phyloP scores from a whole-genome alignment of 176 grass and related monocot genomes.

The bread wheat (Triticum aestivum) region IWGSC_CS_RefSeq_v2.1 NC_057800.1:638467597-638468096 shows the following conservation, averaged over 20 bases:
- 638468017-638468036: background rate
- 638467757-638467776: conserved; percentile 1
- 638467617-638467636: background rate
- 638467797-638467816: background rate
- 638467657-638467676: background rate
- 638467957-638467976: background rate
- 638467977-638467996: background rate
- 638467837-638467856: background rate
- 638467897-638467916: background rate
- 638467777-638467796: background rate
- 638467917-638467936: background rate
- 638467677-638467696: no score
- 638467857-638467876: conserved; percentile 2
- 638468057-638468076: background rate
- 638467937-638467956: background rate
- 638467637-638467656: background rate
- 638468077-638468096: background rate
- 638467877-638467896: background rate
- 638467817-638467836: background rate
- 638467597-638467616: no score
- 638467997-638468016: background rate
- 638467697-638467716: no score
- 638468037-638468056: background rate
- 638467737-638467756: background rate
- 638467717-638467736: no score